phyloP scores from a whole-genome alignment of 2,329 filamentous ascomycete species.

The Colletotrichum noveboracense region DNA sequence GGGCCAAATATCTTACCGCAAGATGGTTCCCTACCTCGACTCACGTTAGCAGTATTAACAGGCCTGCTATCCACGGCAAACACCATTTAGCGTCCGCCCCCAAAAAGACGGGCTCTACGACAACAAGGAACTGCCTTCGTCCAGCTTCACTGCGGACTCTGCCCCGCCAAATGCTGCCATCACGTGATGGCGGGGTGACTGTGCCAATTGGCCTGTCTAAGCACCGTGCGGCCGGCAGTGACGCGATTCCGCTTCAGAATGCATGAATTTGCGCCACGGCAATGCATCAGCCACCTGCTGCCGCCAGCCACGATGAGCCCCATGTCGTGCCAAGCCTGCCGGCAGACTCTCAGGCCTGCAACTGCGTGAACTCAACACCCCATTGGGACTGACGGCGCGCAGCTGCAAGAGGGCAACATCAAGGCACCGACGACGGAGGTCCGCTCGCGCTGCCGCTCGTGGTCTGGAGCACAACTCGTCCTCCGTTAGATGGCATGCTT shows the following conservation, averaged over 20 bases:
- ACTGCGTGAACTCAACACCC: not conserved
- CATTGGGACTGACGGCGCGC: not conserved
- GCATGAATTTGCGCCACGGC: not conserved
- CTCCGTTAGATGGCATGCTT: not conserved
- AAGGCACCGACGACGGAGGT: not conserved
- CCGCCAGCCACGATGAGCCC: not conserved
- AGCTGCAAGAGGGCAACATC: not conserved
- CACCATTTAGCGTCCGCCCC: not conserved
- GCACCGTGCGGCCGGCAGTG: not conserved
- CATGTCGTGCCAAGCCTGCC: not conserved
- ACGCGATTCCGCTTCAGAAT: not conserved
- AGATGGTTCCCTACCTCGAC: not conserved
- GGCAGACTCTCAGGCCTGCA: not conserved
- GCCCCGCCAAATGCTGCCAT: slow-evolving; percentile 5
- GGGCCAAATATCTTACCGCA: not conserved
- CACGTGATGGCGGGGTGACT: slow-evolving; percentile 22
- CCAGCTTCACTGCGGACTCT: not conserved
- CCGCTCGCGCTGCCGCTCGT: not conserved
- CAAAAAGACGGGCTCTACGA: not conserved
- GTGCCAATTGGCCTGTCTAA: not conserved
- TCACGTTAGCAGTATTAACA: not conserved
- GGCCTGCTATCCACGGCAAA: not conserved
- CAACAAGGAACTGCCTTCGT: slow-evolving; percentile 2
- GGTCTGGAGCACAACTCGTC: not conserved
- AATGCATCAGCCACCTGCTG: not conserved